A percentile compares a stretch with the other conserved stretches of the same genome.
phyloP scores from a whole-genome alignment of 2,329 filamentous ascomycete species.

The Didymella lethalis region DNA sequence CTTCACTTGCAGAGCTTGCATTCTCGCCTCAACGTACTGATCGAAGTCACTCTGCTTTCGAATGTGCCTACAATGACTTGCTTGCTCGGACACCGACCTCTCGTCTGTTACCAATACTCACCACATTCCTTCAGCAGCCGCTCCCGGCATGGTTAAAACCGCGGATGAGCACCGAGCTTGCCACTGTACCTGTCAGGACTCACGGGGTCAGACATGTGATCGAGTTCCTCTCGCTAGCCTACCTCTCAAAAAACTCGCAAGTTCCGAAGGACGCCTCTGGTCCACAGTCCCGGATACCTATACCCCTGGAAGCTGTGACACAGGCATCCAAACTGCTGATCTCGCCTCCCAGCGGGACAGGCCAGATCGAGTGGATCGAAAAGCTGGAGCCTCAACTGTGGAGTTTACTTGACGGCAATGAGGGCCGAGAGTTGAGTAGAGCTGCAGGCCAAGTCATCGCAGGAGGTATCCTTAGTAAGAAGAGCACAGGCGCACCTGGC shows the following conservation, averaged over 20 bases:
- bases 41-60: conserved; percentile 23
- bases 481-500: conserved; percentile 69
- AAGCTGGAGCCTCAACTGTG: conserved; percentile 69
- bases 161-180: conserved; percentile 65
- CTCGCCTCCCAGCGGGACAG: conserved; percentile 63
- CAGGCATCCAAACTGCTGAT: conserved; percentile 70
- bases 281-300: conserved; percentile 59
- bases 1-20: conserved; percentile 46
- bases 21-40: conserved; percentile 37
- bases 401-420: conserved; percentile 66
- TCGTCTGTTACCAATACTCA: conserved; percentile 68
- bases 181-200: conserved; percentile 66
- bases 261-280: conserved; percentile 41
- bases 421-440: conserved; percentile 65
- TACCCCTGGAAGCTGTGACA: conserved; percentile 72
- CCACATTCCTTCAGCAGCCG: conserved; percentile 69
- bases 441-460: conserved; percentile 69
- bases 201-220: conserved; percentile 72
- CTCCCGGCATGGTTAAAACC: conserved; percentile 68
- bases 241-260: conserved; percentile 61
- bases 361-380: conserved; percentile 66
- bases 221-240: conserved; percentile 75
- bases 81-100: conserved; percentile 56
- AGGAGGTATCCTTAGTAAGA: conserved; percentile 71
- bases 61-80: conserved; percentile 28